Evolutionary conservation across 345 rosid species (phyloP), one percentile per base, ranked within the genome.

Genomic region (Alliaria petiolata): DNA sequence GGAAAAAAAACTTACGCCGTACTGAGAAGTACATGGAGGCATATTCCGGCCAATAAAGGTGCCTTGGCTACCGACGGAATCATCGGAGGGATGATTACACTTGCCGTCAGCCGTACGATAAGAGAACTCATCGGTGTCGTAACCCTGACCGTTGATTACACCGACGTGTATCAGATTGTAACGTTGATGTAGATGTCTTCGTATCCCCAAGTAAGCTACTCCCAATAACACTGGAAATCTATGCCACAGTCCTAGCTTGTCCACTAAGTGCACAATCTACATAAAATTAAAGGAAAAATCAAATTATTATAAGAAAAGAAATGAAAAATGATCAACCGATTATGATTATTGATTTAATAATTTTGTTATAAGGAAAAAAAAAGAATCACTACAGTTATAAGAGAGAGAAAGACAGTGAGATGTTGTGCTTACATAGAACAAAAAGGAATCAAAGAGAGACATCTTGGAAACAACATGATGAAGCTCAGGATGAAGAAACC

Each of bases 121-220:
- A 64, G 63, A 42, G 56, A 82, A 84, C 43, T 81, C 80, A 8
- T 76, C 69, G 4, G 75, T 76, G 61, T 89, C 80, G 26, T 86
- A 89, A 64, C 69, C 62, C 59, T 74, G 74, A 50, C 91, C 88
- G 16, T 53, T 46, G 65, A 69, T 73, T 57, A 40, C 75, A 20
- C 89, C 93, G n/a, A 89, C 91, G 42, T 81, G 86, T 76, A 84
- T 42, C 5, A 87, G 89, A 66, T 89, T 89, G 67, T 87, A 87
- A 47, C 87, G 86, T 70, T 89, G 93, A 66, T 85, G 93, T 45
- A 87, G 72, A 71, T 89, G 86, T 75, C 96, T 84, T 70, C 91
- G 64, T 1, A 89, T 61, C 28, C 87, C 93, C 70, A 86, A 9
- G 80, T 89, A 89, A 17, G 76, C 81, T 0, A 85, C 45, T 54